Base-by-base conservation (phyloP, 1,139 yeast genomes). In the Yamadazyma spencermartinsiae region DNA sequence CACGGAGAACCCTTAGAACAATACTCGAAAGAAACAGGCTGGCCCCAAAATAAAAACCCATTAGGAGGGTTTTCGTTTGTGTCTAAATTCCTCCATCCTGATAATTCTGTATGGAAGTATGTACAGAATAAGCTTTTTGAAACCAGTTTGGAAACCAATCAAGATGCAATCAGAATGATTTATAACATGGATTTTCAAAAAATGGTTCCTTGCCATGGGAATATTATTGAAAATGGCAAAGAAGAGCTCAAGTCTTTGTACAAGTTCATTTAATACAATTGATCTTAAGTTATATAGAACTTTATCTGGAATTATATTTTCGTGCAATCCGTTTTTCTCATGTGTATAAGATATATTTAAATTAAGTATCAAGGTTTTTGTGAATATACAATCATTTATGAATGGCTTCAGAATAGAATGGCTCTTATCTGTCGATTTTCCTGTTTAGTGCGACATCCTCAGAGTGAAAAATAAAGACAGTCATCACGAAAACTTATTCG, bases 171-270 rank as follows among this genome's bases (percentile, higher is more conserved):
- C 37, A 46, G 60, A 34, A 58, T 62, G 3, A 56, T 79, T 31
- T 45, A 58, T 35, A 38, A 48, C 8, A 70, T 76, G 75, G 72
- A 72, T 31, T 72, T 78, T 42, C 68, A 71, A 12, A 61, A 63
- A 11, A 60, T 79, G 38, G 71, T 80, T 28, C 62, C 72, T 52
- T 75, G 82, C 45, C 87, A 80, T 50, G 87, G 86, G 9, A 73
- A 72, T 38, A 61, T 76, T 14, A 56, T 77, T 39, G 76, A 74
- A 9, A 59, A 66, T 38, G 79, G 69, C n/a, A 66, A 65, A 42
- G 53, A 50, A 14, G 55, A 50, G 3, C 55, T 60, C 45, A 45
- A 49, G 12, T 29, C 24, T 14, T 9, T 16, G 4, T 28, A 28
- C n/a, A 28, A 11, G 23, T 20, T 20, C 23, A 20, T 20, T 7